phyloP scores from a whole-genome alignment of 139 green algal genomes.

The Chlamydomonas incerta region DNA sequence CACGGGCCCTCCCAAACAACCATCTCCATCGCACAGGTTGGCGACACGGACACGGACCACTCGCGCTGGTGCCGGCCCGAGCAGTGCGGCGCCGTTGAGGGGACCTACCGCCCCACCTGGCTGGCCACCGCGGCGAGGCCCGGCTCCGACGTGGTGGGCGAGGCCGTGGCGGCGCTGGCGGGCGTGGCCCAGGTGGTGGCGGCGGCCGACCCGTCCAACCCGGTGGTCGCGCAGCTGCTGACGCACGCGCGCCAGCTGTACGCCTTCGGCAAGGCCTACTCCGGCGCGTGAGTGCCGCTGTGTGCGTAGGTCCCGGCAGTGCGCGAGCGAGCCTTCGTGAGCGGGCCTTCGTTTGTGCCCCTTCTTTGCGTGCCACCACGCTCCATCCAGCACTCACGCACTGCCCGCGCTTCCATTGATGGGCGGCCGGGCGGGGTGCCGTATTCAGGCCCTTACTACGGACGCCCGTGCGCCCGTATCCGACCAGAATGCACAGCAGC shows the following conservation, averaged over 20 bases:
- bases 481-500: too few relatives aligned
- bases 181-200: conserved; percentile 54
- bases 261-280: conserved; percentile 54
- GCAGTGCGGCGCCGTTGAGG: conserved; percentile 48
- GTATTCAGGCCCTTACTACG: too few relatives aligned
- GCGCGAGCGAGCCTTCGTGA: too few relatives aligned
- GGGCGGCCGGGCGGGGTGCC: too few relatives aligned
- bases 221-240: conserved; percentile 39
- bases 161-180: conserved; percentile 58
- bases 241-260: conserved; percentile 48
- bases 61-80: conserved; percentile 74
- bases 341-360: too few relatives aligned
- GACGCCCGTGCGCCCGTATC: too few relatives aligned
- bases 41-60: conserved; percentile 64
- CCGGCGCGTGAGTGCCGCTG: conserved; percentile 40
- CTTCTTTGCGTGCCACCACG: too few relatives aligned
- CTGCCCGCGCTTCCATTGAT: too few relatives aligned
- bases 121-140: conserved; percentile 6
- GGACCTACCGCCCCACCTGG: conserved; percentile 40
- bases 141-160: conserved; percentile 57
- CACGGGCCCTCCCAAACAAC: too few relatives aligned
- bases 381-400: too few relatives aligned
- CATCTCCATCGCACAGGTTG: conserved; percentile 18
- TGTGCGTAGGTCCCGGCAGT: too few relatives aligned
- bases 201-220: conserved; percentile 7